Conservation (phyloP, 2,329 filamentous ascomycete species). For the Trichophyton simii region DNA sequence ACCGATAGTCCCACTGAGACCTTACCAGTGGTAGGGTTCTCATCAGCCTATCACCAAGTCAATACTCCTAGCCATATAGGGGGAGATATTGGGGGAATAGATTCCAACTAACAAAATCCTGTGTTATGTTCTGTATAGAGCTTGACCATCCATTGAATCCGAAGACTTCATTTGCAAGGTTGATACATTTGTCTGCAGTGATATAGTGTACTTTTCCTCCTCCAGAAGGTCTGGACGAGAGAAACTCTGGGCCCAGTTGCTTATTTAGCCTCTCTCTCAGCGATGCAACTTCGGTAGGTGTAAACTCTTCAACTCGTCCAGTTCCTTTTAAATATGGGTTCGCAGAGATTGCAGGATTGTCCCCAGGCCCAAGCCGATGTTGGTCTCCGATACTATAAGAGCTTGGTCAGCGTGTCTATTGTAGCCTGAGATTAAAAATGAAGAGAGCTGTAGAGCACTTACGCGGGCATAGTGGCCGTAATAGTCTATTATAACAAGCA, state of each 20-base stretch:
- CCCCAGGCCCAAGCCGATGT: conserved; percentile 28
- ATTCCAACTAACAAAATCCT: conserved; percentile 61
- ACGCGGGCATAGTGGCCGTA: conserved; percentile 35
- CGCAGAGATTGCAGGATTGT: conserved; percentile 26
- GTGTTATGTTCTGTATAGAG: conserved; percentile 84
- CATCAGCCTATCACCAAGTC: conserved; percentile 49
- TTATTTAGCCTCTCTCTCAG: conserved; percentile 78
- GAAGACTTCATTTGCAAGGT: conserved; percentile 87
- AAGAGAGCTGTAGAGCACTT: conserved; percentile 14
- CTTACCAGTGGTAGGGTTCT: conserved; percentile 62
- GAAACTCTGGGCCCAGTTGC: conserved; percentile 89
- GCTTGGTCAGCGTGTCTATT: neutral
- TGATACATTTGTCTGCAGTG: conserved; percentile 92
- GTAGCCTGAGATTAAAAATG: too few relatives aligned
- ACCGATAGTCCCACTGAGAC: conserved; percentile 80
- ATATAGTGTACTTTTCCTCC: conserved; percentile 86
- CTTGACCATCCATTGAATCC: conserved; percentile 98
- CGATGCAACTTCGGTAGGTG: conserved; percentile 78
- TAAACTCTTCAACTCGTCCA: conserved; percentile 64
- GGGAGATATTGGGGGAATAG: neutral
- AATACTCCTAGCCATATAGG: neutral
- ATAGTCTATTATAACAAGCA: neutral
- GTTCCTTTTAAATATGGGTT: conserved; percentile 74
- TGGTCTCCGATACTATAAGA: conserved; percentile 53
- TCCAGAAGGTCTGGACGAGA: conserved; percentile 73